Evolutionary conservation across 495 filamentous ascomycete genomes (phyloP).

Genomic region (Annulohypoxylon maeteangense): DNA sequence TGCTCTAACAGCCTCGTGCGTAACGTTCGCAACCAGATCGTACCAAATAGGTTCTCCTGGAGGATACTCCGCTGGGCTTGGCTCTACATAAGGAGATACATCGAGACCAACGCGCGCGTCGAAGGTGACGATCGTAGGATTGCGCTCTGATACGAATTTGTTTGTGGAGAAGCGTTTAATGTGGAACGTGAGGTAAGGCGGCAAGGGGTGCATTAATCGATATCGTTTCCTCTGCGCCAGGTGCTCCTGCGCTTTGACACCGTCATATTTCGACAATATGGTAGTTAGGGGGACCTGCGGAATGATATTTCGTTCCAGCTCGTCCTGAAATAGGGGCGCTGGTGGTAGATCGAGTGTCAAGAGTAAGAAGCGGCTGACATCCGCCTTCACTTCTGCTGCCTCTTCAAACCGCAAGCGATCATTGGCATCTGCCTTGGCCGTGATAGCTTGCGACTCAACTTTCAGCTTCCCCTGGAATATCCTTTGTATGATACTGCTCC

Average conservation of each 20-base stretch:
- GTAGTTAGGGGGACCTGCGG: slow-evolving; percentile 92
- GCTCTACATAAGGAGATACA: slow-evolving; percentile 83
- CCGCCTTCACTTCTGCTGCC: slow-evolving; percentile 79
- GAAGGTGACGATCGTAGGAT: slow-evolving; percentile 98
- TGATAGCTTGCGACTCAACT: slow-evolving; percentile 94
- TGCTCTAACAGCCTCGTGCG: slow-evolving; percentile 84
- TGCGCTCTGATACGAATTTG: slow-evolving; percentile 94
- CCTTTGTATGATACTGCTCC: slow-evolving; percentile 82
- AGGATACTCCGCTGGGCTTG: slow-evolving; percentile 60
- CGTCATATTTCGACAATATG: slow-evolving; percentile 94
- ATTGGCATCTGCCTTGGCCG: slow-evolving; percentile 84
- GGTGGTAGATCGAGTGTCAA: slow-evolving; percentile 92
- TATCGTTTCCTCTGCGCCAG: slow-evolving; percentile 86
- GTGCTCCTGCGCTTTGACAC: slow-evolving; percentile 85
- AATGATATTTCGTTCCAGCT: slow-evolving; percentile 90
- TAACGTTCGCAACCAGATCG: slow-evolving; percentile 96
- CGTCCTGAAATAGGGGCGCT: slow-evolving; percentile 96
- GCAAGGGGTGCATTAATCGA: slow-evolving; percentile 89
- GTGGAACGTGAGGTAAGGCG: slow-evolving; percentile 92
- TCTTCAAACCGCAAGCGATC: slow-evolving; percentile 96
- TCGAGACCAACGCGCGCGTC: slow-evolving; percentile 79
- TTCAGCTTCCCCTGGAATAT: slow-evolving; percentile 94
- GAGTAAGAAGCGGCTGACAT: slow-evolving; percentile 82
- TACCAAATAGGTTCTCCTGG: slow-evolving; percentile 91
- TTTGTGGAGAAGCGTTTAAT: slow-evolving; percentile 97